Conservation (phyloP, 495 filamentous ascomycete genomes). For the Trichoderma erinaceum region DNA sequence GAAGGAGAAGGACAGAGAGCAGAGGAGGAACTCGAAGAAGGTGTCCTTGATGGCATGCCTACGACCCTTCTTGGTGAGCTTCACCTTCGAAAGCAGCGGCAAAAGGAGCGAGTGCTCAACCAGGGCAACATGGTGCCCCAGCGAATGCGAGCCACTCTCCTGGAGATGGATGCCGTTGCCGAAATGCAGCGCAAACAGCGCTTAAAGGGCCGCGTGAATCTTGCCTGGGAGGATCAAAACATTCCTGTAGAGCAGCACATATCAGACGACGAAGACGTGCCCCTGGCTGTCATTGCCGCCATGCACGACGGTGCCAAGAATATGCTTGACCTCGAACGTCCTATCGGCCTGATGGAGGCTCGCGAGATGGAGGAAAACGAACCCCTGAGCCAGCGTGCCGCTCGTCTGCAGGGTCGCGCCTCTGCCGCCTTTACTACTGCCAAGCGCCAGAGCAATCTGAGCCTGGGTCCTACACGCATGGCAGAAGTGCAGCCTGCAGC, state of each 20-base stretch:
- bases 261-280: slow-evolving; percentile 67
- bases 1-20: slow-evolving; percentile 39
- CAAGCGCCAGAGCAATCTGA: slow-evolving; percentile 39
- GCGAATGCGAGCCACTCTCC: slow-evolving; percentile 80
- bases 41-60: slow-evolving; percentile 59
- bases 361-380: slow-evolving; percentile 87
- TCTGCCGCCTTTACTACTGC: slow-evolving; percentile 6
- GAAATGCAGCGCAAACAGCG: slow-evolving; percentile 75
- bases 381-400: slow-evolving; percentile 72
- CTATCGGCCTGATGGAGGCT: slow-evolving; percentile 77
- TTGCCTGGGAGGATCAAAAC: slow-evolving; percentile 78
- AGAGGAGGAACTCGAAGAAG: slow-evolving; percentile 30
- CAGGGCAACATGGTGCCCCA: slow-evolving; percentile 59
- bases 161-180: slow-evolving; percentile 86
- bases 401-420: slow-evolving; percentile 59
- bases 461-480: slow-evolving; percentile 23
- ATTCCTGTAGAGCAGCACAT: slow-evolving; percentile 44
- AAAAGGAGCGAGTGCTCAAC: slow-evolving; percentile 67
- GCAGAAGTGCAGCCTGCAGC: slow-evolving; percentile 16
- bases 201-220: slow-evolving; percentile 63
- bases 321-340: slow-evolving; percentile 49
- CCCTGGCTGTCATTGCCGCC: slow-evolving; percentile 70
- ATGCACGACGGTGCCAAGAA: slow-evolving; percentile 49
- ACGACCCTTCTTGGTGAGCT: slow-evolving; percentile 91
- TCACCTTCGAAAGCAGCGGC: slow-evolving; percentile 78